Percentiles rank a stretch among this genome's conserved stretches.
These are phyloP conservation scores for Lojkania enalia DNA, from an alignment of 2,329 filamentous ascomycete genomes.

Conservation along the genomic window DNA sequence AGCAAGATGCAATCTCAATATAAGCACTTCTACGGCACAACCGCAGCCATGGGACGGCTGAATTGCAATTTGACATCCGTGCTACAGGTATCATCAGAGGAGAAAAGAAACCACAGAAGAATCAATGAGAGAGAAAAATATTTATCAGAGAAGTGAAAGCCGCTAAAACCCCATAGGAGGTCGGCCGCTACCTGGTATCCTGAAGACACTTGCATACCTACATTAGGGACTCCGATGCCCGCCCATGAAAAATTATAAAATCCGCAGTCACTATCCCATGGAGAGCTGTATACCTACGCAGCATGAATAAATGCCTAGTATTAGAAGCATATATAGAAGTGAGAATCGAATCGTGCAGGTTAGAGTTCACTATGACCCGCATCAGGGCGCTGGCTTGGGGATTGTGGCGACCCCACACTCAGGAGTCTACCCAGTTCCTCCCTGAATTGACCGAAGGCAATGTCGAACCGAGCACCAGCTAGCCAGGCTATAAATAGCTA, in stretches of 20 bases:
- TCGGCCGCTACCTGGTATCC: no score
- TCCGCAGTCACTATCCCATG: no score
- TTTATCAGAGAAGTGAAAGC: no score
- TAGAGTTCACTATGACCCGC: slow-evolving; percentile 50
- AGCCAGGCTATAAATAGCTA: slow-evolving; percentile 79
- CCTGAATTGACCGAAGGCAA: slow-evolving; percentile 63
- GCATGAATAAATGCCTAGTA: slow-evolving; percentile 21
- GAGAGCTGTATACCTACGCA: no score
- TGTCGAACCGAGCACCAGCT: slow-evolving; percentile 81
- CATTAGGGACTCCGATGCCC: no score
- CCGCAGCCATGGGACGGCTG: slow-evolving; percentile 79
- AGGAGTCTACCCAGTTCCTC: slow-evolving; percentile 49
- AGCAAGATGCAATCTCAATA: slow-evolving; percentile 37
- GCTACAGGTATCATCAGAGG: slow-evolving; percentile 54
- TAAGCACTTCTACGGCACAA: slow-evolving; percentile 99
- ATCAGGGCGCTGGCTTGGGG: slow-evolving; percentile 15
- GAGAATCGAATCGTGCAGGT: slow-evolving; percentile 7
- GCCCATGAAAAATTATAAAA: no score
- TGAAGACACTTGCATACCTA: no score
- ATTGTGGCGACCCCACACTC: no score
- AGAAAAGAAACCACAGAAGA: neutral
- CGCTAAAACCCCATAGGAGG: no score
- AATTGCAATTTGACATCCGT: slow-evolving; percentile 99
- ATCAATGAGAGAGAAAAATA: no score
- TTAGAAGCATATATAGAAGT: slow-evolving; percentile 38